Base-by-base conservation (phyloP, 345 rosid genomes). In the Dovyalis caffra region DNA sequence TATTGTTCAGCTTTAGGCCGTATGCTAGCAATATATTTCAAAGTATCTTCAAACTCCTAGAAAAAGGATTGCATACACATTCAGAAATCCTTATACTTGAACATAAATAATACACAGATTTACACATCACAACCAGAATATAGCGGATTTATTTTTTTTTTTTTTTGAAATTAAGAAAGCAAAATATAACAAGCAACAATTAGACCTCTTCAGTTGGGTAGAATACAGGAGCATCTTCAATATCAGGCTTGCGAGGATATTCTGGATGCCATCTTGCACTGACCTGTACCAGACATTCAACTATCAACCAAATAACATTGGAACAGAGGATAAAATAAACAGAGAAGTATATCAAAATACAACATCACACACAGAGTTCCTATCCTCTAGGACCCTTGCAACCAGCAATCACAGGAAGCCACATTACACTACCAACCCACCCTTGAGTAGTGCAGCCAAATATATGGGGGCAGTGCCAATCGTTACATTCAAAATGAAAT, bases 31-130 rank as follows among this genome's bases (percentile, higher is more conserved):
- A 96, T 93, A 70, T 93, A 96, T 76, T 58, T 92, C 78, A 93
- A 79, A 56, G 99, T 85, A 87, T 96, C 97, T 85, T 88, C 93
- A 87, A 96, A 96, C 85, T 96, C 99, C 99, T 96, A 83, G 51
- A 78, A 76, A 38, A 74, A 78, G 60, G 29, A 37, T 69, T 47
- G 34, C 66, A 76, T 57, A 61, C 74, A 28, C 32, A 74, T 77
- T 78, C 77, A 85, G 74, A 77, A 45, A 72, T 69, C 61, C 64
- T 25, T 70, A 70, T 69, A 63, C 38, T 65, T 37, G 32, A 66
- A 32, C 10, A 5, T 5, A 32, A 33, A 67, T 11, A 53, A 70
- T 8, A 31, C 32, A 66, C 63, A 37, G 47, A 61, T 74, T 18
- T 43, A 45, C 23, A 73, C 72, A 32, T 45, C 5, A 43, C n/a